Percentiles rank a stretch among this genome's conserved stretches.
Conservation (phyloP, 306 rosid genomes). For the Lathyrus aphaca region DNA sequence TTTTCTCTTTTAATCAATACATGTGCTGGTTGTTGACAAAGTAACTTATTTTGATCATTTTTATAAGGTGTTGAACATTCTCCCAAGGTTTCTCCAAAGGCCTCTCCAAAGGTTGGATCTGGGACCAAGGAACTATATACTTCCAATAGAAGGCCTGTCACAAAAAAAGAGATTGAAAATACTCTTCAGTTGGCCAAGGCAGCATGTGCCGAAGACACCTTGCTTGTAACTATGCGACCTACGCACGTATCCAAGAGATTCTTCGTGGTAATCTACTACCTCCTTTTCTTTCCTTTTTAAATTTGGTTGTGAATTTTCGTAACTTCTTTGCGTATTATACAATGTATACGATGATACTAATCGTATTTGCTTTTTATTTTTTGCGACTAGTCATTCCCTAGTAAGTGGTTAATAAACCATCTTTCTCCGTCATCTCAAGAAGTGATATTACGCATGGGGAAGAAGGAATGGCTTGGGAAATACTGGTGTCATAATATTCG, state of each 20-base stretch:
- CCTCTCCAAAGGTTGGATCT: conserved; percentile 24
- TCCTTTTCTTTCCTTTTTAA: conserved; percentile 29
- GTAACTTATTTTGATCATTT: conserved; percentile 22
- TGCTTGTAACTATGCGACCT: conserved; percentile 60
- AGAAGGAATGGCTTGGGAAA: conserved; percentile 50
- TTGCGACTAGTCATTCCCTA: conserved; percentile 50
- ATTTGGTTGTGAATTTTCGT: background rate
- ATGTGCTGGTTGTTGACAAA: conserved; percentile 15
- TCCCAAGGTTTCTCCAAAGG: conserved; percentile 26
- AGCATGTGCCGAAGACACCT: conserved; percentile 39
- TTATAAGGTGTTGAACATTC: conserved; percentile 37
- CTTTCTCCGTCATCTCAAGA: conserved; percentile 51
- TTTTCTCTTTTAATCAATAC: conserved; percentile 24
- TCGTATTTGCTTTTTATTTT: background rate
- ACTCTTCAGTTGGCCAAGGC: conserved; percentile 52
- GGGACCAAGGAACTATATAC: conserved; percentile 32
- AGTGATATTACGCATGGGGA: conserved; percentile 48
- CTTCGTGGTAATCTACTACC: conserved; percentile 57
- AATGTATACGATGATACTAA: background rate
- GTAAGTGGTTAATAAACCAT: conserved; percentile 45
- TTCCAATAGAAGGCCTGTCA: conserved; percentile 69
- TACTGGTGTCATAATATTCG: conserved; percentile 43
- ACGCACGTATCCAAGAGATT: conserved; percentile 68
- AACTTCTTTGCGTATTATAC: background rate
- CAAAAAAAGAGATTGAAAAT: conserved; percentile 47